Percentiles rank a stretch among this genome's conserved stretches.
Conservation (phyloP, 108 stramenopile genomes). For the Licmophora abbreviata region DNA sequence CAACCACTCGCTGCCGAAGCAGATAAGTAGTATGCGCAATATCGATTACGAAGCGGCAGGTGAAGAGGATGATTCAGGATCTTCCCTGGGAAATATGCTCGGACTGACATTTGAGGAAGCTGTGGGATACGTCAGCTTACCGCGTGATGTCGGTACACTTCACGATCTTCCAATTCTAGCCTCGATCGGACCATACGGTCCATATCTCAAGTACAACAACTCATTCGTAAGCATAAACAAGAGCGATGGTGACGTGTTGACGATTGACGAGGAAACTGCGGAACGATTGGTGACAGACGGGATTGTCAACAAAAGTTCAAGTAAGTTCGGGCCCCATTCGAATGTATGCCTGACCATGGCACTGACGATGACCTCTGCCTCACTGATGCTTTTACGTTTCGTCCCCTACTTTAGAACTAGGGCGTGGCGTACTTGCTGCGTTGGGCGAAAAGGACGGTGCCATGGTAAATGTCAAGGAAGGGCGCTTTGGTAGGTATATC, state of each 20-base stretch:
- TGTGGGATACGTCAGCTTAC: slow-evolving; percentile 32
- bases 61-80: slow-evolving; percentile 5
- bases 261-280: slow-evolving; percentile 28
- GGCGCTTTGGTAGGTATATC: slow-evolving; percentile 41
- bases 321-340: slow-evolving; percentile 1
- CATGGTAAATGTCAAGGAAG: slow-evolving; percentile 24
- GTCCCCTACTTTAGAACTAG: slow-evolving; percentile 2
- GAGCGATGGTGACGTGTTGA: slow-evolving; percentile 38
- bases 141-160: slow-evolving; percentile 27
- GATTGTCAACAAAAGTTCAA: slow-evolving; percentile 29
- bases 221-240: slow-evolving; percentile 27
- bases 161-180: slow-evolving; percentile 34
- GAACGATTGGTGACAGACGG: slow-evolving; percentile 31
- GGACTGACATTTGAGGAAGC: slow-evolving; percentile 43
- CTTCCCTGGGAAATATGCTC: not conserved
- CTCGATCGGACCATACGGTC: slow-evolving; percentile 51
- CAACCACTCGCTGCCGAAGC: slow-evolving; percentile 41
- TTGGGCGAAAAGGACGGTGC: slow-evolving; percentile 39
- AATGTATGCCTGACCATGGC: not conserved
- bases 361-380: not conserved
- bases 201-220: slow-evolving; percentile 52
- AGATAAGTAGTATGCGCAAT: slow-evolving; percentile 29
- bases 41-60: slow-evolving; percentile 9
- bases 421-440: slow-evolving; percentile 29
- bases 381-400: not conserved